Percentiles rank a stretch among this genome's conserved stretches.
Conservation (phyloP, 192 early-diverging fungal species). For the Backusella psychrophila region DNA sequence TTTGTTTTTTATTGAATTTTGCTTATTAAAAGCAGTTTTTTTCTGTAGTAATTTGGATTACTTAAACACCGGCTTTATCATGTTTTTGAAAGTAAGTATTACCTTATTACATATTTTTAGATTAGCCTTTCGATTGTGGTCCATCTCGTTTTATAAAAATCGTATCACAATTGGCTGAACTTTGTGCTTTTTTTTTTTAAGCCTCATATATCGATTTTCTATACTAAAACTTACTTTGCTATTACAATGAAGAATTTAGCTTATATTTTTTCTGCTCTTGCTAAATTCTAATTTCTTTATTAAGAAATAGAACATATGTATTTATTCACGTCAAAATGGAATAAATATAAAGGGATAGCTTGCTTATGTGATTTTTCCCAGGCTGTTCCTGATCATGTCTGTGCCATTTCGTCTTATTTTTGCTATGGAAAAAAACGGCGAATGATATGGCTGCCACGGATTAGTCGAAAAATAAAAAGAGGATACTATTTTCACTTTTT, state of each 20-base stretch:
- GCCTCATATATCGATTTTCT: background rate
- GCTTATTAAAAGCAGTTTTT: background rate
- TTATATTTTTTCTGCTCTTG: background rate
- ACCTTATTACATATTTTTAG: conserved; percentile 1
- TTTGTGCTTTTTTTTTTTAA: background rate
- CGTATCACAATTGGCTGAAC: background rate
- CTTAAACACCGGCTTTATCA: background rate
- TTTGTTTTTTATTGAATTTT: background rate
- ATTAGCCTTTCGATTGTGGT: background rate
- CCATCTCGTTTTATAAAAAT: background rate
- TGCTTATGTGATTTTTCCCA: background rate
- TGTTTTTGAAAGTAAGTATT: background rate
- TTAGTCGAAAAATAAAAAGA: background rate
- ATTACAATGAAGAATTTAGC: background rate
- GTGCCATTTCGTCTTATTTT: background rate
- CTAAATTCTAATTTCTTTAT: background rate
- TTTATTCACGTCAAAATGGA: background rate
- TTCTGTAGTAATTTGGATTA: background rate
- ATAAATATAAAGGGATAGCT: background rate
- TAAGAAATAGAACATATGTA: background rate
- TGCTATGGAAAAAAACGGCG: background rate
- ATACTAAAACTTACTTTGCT: background rate
- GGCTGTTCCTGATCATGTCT: background rate
- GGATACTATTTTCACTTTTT: background rate
- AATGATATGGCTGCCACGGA: background rate